Evolutionary conservation across 1,139 yeast genomes (phyloP).

Genomic region (Insectozyma bohioensis): DNA sequence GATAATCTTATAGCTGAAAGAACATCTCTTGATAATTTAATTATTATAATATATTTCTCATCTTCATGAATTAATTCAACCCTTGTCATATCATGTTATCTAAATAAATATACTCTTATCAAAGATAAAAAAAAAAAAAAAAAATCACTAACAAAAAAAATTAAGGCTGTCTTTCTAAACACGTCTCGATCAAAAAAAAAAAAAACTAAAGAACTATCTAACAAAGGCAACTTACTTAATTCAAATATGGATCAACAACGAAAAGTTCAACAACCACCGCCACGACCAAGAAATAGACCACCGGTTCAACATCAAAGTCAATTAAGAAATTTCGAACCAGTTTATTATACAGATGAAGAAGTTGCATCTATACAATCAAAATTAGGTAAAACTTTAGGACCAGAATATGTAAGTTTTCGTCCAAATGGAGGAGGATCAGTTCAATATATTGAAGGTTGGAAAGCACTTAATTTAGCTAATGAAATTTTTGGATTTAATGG

Average conservation of each 20-base stretch:
- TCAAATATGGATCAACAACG: slow-evolving; percentile 1
- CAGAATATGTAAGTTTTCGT: slow-evolving; percentile 82
- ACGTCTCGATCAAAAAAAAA: slow-evolving; percentile 6
- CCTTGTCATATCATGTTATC: slow-evolving; percentile 4
- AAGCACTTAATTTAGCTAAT: slow-evolving; percentile 73
- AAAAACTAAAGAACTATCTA: background rate
- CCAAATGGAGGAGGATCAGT: slow-evolving; percentile 77
- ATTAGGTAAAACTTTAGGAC: slow-evolving; percentile 72
- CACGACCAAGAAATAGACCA: slow-evolving; percentile 5
- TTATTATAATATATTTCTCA: slow-evolving; percentile 3
- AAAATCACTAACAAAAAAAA: no score
- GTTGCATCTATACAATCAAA: slow-evolving; percentile 37
- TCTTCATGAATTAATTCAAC: background rate
- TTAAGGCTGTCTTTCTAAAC: slow-evolving; percentile 3
- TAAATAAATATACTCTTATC: no score
- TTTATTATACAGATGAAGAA: slow-evolving; percentile 42
- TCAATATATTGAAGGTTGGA: slow-evolving; percentile 80
- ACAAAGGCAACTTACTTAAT: no score
- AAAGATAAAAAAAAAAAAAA: no score
- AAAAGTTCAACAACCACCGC: slow-evolving; percentile 3
- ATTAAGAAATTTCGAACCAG: slow-evolving; percentile 19
- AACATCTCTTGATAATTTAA: slow-evolving; percentile 9
- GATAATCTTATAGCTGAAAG: slow-evolving; percentile 11
- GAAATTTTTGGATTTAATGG: slow-evolving; percentile 81
- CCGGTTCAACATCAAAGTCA: slow-evolving; percentile 6